Base-by-base conservation (phyloP, 2,329 filamentous ascomycete genomes). In the Xylariaceae sp. region DNA sequence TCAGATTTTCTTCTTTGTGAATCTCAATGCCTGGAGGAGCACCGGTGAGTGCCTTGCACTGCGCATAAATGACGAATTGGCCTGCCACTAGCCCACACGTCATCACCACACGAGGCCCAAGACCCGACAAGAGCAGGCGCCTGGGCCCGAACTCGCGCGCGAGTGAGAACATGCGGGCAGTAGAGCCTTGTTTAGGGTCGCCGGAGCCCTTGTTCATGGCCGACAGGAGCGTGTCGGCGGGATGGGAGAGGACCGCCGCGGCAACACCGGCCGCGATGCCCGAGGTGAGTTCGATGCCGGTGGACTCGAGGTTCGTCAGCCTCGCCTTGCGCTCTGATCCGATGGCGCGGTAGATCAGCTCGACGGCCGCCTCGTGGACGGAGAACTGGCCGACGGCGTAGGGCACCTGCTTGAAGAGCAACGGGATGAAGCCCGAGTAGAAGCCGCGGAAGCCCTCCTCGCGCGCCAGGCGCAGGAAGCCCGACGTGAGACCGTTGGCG, bases 381-480 rank as follows among this genome's bases (percentile, higher is more conserved):
- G 89, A 86, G 71, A 95, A 95, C 72, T 95, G 94, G 63, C 87
- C 81, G 68, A 94, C 88, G 52, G 88, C 94, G 70, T 94, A 95
- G 13, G 88, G 88, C 39, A 95, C 83, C 74, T 92, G 86, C 68
- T 90, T 89, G 69, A 86, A 88, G 50, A 88, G 73, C 53, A 90
- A 81, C 18, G 86, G 86, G 36, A 88, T 83, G 67, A 95, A 94
- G 51, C 88, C 88, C 48, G 85, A 88, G 74, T 94, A 94, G 70
- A 95, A 90, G 45, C 85, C 88, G 53, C 75, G 77, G 43, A 89
- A 42, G 58, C 87, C 85, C 65, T 92, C 86, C 55, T 78, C 81
- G 60, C 78, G 79, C 34, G 80, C 68, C 62, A 92, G 85, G 64
- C 87, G 85, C 63, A 68, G 62, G 65, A 92, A 88, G 41, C 85